phyloP scores from a whole-genome alignment of 2,329 filamentous ascomycete genomes.

The Epichloe scottii region DNA sequence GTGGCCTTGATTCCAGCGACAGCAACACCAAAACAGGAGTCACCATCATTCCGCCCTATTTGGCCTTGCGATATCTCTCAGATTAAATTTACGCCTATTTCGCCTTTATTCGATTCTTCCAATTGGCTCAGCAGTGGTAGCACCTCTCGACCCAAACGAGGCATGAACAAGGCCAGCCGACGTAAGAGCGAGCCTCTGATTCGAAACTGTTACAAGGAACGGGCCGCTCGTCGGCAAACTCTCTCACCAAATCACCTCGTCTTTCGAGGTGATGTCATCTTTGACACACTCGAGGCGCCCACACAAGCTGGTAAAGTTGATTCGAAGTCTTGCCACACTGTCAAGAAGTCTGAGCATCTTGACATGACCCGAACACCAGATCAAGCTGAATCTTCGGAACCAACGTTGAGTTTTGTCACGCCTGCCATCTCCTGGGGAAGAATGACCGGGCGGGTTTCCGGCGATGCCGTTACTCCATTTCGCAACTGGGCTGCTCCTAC shows the following conservation, averaged over 20 bases:
- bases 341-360: neutral
- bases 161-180: conserved; percentile 14
- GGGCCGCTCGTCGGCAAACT: conserved; percentile 15
- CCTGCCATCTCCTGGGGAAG: conserved; percentile 10
- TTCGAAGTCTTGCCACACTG: neutral
- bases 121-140: conserved; percentile 16
- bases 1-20: conserved; percentile 12
- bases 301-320: neutral
- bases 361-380: neutral
- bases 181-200: conserved; percentile 23
- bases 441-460: conserved; percentile 6
- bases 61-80: conserved; percentile 6
- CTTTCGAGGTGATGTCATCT: neutral
- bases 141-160: conserved; percentile 12
- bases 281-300: neutral
- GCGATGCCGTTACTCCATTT: conserved; percentile 3
- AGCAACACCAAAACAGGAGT: conserved; percentile 11
- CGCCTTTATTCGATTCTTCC: conserved; percentile 15
- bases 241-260: conserved; percentile 17
- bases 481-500: conserved; percentile 2
- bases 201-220: conserved; percentile 13
- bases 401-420: conserved; percentile 1
- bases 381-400: neutral
- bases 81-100: conserved; percentile 18
- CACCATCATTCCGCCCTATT: conserved; percentile 8